Evolutionary conservation across 768 basidiomycete species (phyloP), one percentile per base, ranked within the genome.

Genomic region (Termitomyces sp.): DNA sequence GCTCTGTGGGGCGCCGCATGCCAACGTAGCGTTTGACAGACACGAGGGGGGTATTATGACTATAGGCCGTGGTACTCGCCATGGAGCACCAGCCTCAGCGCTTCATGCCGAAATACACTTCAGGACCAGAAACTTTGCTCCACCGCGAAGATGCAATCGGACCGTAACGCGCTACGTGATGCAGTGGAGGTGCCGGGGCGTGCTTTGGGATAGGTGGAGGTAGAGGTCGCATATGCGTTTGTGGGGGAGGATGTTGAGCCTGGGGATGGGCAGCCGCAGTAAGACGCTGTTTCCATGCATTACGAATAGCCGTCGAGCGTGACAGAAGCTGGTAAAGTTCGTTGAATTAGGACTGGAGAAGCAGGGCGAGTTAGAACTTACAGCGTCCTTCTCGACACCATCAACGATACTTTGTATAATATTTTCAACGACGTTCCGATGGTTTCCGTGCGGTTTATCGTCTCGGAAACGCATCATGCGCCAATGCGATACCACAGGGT

Each of bases 371-470:
- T 47, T 45, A 47, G 36, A 30, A 75, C 87, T 67, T 65, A 98
- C 96, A 62, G 77, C 77, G 41, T 92, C 85, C 66, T 90, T 89
- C 67, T 96, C 93, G 40, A 98, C 93, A 10, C 97, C 97, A 70
- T 98, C 96, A 45, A 84, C 82, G 60, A 99, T 98, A 63, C 88
- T 95, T 63, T 87, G 79, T 53, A 98, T 84, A 65, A 99, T 93
- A 62, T 88, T 91, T 56, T 91, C 85, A 48, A 98, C 93, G 55
- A 94, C 85, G 32, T 74, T 81, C 59, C 79, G 81, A 70, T 92
- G 93, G 70, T 99, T 99, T 16, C 94, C 97, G 61, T 95, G 74
- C 3, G 85, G 88, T 70, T 99, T 99, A 71, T 99, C 97, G 65
- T 96, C 86, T 65, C 97, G 74, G 69, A 96, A 95, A 47, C 97